These are phyloP conservation scores for Phytophthora capsici DNA, from an alignment of 352 stramenopile genomes.

Conservation along the genomic window DNA sequence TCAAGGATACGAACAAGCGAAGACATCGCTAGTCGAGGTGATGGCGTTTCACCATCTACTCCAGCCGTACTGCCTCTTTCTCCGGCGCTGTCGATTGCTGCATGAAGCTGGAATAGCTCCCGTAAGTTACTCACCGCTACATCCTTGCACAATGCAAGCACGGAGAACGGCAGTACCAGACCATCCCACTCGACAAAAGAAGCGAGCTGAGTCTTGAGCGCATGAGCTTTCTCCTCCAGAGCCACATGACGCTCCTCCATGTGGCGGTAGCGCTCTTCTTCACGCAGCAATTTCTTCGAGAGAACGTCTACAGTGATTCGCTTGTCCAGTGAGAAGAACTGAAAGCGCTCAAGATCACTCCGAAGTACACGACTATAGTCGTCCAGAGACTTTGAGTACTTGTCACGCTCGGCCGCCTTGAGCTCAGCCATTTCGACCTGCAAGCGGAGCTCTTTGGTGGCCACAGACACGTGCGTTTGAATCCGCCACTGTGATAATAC, in stretches of 20 bases:
- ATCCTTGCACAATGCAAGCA: conserved; percentile 63
- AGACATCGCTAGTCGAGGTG: conserved; percentile 44
- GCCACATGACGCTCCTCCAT: conserved; percentile 66
- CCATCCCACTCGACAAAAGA: conserved; percentile 67
- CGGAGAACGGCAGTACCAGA: conserved; percentile 47
- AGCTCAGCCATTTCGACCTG: conserved; percentile 63
- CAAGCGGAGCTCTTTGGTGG: conserved; percentile 54
- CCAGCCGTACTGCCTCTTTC: neutral
- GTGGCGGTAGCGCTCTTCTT: conserved; percentile 67
- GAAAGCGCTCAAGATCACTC: conserved; percentile 74
- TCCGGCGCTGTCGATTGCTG: conserved; percentile 19
- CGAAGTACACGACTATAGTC: conserved; percentile 79
- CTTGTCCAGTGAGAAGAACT: conserved; percentile 85
- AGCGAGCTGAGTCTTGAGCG: conserved; percentile 51
- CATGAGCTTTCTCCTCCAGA: conserved; percentile 56
- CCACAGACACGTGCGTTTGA: conserved; percentile 39
- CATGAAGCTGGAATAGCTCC: conserved; percentile 60
- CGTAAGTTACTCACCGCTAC: conserved; percentile 51
- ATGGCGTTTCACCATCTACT: conserved; percentile 5
- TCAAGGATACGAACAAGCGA: conserved; percentile 57
- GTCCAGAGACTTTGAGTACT: conserved; percentile 68
- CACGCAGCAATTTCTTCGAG: conserved; percentile 74
- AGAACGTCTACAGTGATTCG: conserved; percentile 77
- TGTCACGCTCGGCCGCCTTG: conserved; percentile 61
- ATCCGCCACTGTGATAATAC: conserved; percentile 58